These are phyloP conservation scores for Boletus barrowsii DNA, from an alignment of 768 basidiomycete species.

Conservation along the genomic window DNA sequence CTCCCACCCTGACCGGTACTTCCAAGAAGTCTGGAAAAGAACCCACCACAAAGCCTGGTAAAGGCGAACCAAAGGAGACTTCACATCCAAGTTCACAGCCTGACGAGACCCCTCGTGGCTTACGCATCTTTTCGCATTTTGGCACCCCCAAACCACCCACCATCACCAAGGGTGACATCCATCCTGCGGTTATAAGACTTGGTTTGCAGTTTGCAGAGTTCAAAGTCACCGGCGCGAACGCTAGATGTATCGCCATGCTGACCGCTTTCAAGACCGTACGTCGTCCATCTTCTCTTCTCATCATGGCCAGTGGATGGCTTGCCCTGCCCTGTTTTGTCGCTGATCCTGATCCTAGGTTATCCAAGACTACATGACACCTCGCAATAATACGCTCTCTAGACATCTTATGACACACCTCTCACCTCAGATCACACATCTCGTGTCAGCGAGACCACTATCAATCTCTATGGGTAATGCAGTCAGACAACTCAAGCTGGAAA, in stretches of 20 bases:
- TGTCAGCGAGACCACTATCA: slow-evolving; percentile 85
- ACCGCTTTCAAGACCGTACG: slow-evolving; percentile 88
- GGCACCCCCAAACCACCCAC: slow-evolving; percentile 59
- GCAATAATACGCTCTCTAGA: slow-evolving; percentile 80
- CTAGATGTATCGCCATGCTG: slow-evolving; percentile 89
- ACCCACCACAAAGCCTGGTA: slow-evolving; percentile 13
- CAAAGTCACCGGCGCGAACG: slow-evolving; percentile 91
- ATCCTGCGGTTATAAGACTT: slow-evolving; percentile 82
- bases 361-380: slow-evolving; percentile 84
- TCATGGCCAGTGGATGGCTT: neutral
- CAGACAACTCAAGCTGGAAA: slow-evolving; percentile 91
- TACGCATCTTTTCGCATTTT: slow-evolving; percentile 86
- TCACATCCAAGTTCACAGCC: slow-evolving; percentile 27
- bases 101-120: slow-evolving; percentile 49
- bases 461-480: slow-evolving; percentile 95
- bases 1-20: slow-evolving; percentile 11
- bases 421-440: slow-evolving; percentile 88
- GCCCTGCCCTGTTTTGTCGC: neutral
- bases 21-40: slow-evolving; percentile 29
- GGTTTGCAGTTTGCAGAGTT: slow-evolving; percentile 91
- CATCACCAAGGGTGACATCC: slow-evolving; percentile 77
- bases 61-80: slow-evolving; percentile 28
- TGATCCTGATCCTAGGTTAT: slow-evolving; percentile 60
- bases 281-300: neutral
- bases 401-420: slow-evolving; percentile 91